Base-by-base conservation (phyloP, 768 basidiomycete genomes). In the Termitomyces sp. region DNA sequence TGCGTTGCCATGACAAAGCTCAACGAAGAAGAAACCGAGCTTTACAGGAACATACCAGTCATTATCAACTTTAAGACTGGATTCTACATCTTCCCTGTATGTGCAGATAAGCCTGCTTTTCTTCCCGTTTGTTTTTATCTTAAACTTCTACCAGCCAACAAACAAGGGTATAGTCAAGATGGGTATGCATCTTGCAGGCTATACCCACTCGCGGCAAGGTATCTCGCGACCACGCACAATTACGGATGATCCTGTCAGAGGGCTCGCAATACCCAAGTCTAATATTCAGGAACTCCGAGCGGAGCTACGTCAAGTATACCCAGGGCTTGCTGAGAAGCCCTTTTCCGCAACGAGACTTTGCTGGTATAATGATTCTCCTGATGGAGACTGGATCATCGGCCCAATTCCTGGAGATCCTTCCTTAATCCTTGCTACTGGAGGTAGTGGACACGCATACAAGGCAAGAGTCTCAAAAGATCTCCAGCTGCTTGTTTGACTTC, bases 301-400 rank as follows among this genome's bases (percentile, higher is more conserved):
- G 2, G 70, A 76, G 10, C 70, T 96, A 11, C 67, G 71, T 20
- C 67, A 71, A 33, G 73, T 93, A 26, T 94, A 89, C 71, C 96
- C 95, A 26, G 83, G 83, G 51, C 77, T 98, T 46, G 88, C 84
- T 5, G 72, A 83, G 62, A 88, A 85, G 68, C 81, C 88, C 0
- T 90, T 94, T 66, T 67, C 72, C 32, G 75, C 75, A 7, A 95
- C 94, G 11, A 74, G 95, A 58, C 70, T 98, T 61, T 98, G 95
- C 73, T 98, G 95, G 95, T 98, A 98, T 68, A 87, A 87, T 24
- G 95, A 97, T 64, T 85, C 93, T 5, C 79, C 85, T 1, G 89
- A 94, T 65, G 87, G 84, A 3, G 82, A 98, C 70, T 98, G 93
- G 92, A 74, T 97, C 44, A 92, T 98, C 62, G 91, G 94, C 26